These are phyloP conservation scores for Collybia nuda DNA, from an alignment of 768 basidiomycete species.

Conservation along the genomic window DNA sequence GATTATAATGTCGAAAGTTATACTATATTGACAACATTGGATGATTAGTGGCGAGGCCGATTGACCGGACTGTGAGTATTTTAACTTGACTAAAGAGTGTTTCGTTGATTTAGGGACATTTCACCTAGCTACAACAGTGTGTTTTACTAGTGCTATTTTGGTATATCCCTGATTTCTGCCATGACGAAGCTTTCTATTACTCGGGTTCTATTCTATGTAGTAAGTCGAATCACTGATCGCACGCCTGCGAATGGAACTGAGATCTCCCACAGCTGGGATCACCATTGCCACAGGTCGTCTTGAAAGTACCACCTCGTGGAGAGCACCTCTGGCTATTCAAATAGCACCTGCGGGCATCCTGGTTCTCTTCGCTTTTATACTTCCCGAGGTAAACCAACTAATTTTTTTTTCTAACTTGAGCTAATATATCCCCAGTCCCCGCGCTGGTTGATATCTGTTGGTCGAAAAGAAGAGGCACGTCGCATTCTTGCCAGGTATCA, in stretches of 20 bases:
- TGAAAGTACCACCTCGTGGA: slow-evolving; percentile 38
- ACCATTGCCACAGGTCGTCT: slow-evolving; percentile 40
- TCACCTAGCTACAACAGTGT: slow-evolving; percentile 31
- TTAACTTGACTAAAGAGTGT: not conserved
- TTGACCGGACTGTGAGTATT: slow-evolving; percentile 47
- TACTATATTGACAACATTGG: not conserved
- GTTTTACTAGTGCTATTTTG: slow-evolving; percentile 16
- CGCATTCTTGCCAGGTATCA: slow-evolving; percentile 52
- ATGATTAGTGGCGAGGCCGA: slow-evolving; percentile 46
- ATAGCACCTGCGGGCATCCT: slow-evolving; percentile 44
- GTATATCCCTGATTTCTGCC: not conserved
- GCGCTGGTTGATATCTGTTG: slow-evolving; percentile 52
- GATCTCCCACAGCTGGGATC: slow-evolving; percentile 32
- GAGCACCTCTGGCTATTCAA: slow-evolving; percentile 53
- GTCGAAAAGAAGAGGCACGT: slow-evolving; percentile 46
- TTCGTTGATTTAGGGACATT: not conserved
- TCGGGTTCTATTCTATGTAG: slow-evolving; percentile 43
- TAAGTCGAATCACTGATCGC: slow-evolving; percentile 15
- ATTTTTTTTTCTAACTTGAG: not conserved
- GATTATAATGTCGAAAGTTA: too few relatives aligned
- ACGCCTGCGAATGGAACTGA: not conserved
- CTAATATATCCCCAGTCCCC: slow-evolving; percentile 36
- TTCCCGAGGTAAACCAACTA: slow-evolving; percentile 32
- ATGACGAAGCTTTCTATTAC: slow-evolving; percentile 40
- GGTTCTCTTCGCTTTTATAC: slow-evolving; percentile 27